Base-by-base conservation (phyloP, 2,329 filamentous ascomycete genomes). In the Apiospora arundinis region DNA sequence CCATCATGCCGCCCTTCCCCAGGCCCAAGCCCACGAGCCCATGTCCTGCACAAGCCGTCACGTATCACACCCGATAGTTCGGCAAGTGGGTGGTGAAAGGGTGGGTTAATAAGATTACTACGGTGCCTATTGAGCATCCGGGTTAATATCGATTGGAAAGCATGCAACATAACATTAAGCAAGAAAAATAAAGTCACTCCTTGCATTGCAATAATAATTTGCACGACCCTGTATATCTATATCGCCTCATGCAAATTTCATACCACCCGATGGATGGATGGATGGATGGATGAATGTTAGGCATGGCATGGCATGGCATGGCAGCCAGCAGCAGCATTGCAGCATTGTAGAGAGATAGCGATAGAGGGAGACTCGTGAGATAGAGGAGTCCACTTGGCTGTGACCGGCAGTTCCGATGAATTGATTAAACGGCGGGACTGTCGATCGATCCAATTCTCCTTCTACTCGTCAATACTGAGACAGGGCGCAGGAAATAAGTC, bases 21-120 rank as follows among this genome's bases (percentile, higher is more conserved):
- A 9, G 9, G 9, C 40, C 40, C 40, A 42, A 42, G 40, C 40
- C 42, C 42, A 45, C 42, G 21, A 63, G 56, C 56, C 56, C 56
- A 40, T 63, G n/a, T 63, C 32, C 56, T 40, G 56, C 56, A 63
- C 56, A n/a, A 40, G 28, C 56, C 56, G 32, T 63, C 56, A 63
- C 56, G 56, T 40, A 63, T 63, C 56, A 63, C 56, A 63, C 56
- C 56, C 56, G 56, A 63, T 63, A 40, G 56, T n/a, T 63, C 56
- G 56, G 56, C 56, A 63, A 63, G 56, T 40, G 56, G 56, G 56
- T 63, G 56, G 56, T 63, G 56, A 63, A 40, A 63, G 56, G 56
- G 56, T 63, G 56, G 56, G 56, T n/a, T 63, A 40, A 40, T 63
- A 40, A 63, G 32, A 63, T 63, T 63, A 63, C 56, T 32, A 18